phyloP scores from a whole-genome alignment of 2,329 filamentous ascomycete species.

The Exophiala sideris region DNA sequence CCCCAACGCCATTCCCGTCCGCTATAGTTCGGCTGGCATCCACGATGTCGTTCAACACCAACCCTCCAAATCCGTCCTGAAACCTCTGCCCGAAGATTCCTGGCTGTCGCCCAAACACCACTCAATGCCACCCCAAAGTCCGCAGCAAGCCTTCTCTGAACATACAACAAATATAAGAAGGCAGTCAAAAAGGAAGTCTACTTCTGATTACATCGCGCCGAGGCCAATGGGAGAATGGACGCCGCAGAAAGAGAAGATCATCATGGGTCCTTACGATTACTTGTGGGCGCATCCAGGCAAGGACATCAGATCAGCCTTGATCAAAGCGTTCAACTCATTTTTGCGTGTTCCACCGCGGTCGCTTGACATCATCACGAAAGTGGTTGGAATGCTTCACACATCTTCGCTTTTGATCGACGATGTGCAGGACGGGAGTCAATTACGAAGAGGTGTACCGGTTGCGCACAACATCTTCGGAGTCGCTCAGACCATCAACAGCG shows the following conservation, averaged over 20 bases:
- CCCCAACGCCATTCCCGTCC: conserved; percentile 68
- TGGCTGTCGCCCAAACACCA: conserved; percentile 51
- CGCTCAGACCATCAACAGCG: conserved; percentile 52
- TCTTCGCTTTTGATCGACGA: conserved; percentile 50
- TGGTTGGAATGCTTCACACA: conserved; percentile 46
- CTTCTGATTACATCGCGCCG: conserved; percentile 12
- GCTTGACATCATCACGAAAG: conserved; percentile 41
- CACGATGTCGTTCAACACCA: conserved; percentile 33
- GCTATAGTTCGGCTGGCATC: conserved; percentile 65
- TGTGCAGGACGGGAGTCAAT: conserved; percentile 48
- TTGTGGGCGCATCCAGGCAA: conserved; percentile 45
- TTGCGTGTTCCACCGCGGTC: conserved; percentile 41
- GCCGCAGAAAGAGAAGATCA: conserved; percentile 40
- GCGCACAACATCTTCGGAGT: conserved; percentile 50
- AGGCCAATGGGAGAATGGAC: conserved; percentile 23
- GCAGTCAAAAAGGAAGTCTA: conserved; percentile 25
- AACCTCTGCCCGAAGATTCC: conserved; percentile 59
- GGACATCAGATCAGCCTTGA: conserved; percentile 43
- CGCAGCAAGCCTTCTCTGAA: conserved; percentile 6
- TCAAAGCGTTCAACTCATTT: conserved; percentile 45
- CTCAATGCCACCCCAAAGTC: conserved; percentile 12
- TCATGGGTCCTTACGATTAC: conserved; percentile 46
- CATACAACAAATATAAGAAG: conserved; percentile 22
- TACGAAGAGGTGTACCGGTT: conserved; percentile 48
- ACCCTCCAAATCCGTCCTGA: conserved; percentile 42